Evolutionary conservation across 2,329 filamentous ascomycete species (phyloP).

Genomic region (Colletotrichum eremochloae): DNA sequence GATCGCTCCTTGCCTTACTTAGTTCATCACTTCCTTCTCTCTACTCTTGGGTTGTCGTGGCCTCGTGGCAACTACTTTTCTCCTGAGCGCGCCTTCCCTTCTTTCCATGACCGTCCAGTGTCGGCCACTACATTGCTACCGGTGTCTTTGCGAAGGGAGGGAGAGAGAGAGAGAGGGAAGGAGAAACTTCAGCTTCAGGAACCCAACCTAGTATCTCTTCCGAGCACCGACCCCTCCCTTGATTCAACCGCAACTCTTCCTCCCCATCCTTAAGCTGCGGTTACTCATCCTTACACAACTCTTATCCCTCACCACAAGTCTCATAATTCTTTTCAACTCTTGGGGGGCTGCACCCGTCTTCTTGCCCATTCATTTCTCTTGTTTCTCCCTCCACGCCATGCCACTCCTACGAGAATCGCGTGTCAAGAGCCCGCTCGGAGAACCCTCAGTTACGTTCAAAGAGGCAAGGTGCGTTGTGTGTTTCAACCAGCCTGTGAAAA

Average conservation of each 20-base stretch:
- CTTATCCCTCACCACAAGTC: not conserved
- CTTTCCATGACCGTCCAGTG: constrained; percentile 1
- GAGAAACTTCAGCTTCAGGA: not conserved
- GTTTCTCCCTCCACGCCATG: not conserved
- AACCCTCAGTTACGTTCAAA: not conserved
- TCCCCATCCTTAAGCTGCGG: not conserved
- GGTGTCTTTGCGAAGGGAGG: not conserved
- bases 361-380: not conserved
- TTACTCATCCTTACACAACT: not conserved
- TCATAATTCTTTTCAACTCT: not conserved
- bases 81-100: not conserved
- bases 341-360: not conserved
- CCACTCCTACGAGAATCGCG: not conserved
- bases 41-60: not conserved
- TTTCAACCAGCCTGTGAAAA: not conserved
- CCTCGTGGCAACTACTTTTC: constrained; percentile 3
- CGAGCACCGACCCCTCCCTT: constrained; percentile 24
- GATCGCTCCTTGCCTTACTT: not conserved
- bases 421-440: not conserved
- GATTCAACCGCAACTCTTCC: constrained; percentile 18
- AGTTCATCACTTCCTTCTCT: not conserved
- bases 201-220: not conserved
- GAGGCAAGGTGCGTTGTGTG: constrained; percentile 1
- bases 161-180: no score
- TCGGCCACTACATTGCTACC: not conserved